Conservation (phyloP, 331 rosid genomes). For the Stylosanthes scabra region DNA sequence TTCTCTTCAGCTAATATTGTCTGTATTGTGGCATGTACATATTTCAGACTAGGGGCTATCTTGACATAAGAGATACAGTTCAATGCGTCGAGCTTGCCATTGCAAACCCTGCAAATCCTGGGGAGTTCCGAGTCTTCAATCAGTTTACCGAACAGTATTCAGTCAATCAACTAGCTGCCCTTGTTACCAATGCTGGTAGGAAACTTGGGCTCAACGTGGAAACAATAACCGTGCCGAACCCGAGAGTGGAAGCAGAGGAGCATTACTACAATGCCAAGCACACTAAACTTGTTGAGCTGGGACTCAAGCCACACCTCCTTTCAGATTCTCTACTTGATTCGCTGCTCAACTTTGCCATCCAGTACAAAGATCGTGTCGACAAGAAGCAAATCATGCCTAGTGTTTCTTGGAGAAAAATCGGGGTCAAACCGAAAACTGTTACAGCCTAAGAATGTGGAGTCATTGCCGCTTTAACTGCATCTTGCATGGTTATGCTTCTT, state of each 20-base stretch:
- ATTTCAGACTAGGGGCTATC: slow-evolving; percentile 93
- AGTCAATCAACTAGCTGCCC: slow-evolving; percentile 84
- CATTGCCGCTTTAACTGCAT: not conserved
- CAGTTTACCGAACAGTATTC: slow-evolving; percentile 96
- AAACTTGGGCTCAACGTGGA: slow-evolving; percentile 83
- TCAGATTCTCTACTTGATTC: slow-evolving; percentile 97
- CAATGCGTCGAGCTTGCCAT: slow-evolving; percentile 97
- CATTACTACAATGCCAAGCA: slow-evolving; percentile 97
- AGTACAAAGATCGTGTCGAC: slow-evolving; percentile 85
- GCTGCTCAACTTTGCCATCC: slow-evolving; percentile 80
- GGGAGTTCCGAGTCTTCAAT: slow-evolving; percentile 94
- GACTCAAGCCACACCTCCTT: slow-evolving; percentile 87
- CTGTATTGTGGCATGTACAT: slow-evolving; percentile 29
- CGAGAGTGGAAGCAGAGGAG: slow-evolving; percentile 97
- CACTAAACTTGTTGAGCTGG: slow-evolving; percentile 90
- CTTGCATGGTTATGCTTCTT: slow-evolving; percentile 29
- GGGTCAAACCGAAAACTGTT: slow-evolving; percentile 76
- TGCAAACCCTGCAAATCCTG: slow-evolving; percentile 82
- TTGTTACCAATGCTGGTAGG: slow-evolving; percentile 84
- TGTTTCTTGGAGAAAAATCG: slow-evolving; percentile 89
- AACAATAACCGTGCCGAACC: slow-evolving; percentile 86
- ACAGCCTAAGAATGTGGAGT: slow-evolving; percentile 41
- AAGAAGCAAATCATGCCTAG: slow-evolving; percentile 92
- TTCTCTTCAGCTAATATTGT: slow-evolving; percentile 15
- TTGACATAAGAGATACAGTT: slow-evolving; percentile 96